These are phyloP conservation scores for Nakazawaea wickerhamii DNA, from an alignment of 805 yeast genomes.

Conservation along the genomic window DNA sequence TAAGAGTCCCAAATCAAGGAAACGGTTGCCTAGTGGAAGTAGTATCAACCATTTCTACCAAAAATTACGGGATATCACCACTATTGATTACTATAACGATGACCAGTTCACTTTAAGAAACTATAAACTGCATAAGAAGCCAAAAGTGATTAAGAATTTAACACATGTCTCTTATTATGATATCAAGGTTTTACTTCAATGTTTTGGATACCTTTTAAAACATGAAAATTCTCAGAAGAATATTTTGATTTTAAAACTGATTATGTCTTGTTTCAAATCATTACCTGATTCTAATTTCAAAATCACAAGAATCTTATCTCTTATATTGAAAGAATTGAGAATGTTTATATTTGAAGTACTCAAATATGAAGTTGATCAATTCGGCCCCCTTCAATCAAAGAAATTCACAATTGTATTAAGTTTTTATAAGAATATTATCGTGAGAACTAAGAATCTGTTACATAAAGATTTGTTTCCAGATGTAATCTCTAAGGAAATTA, in stretches of 20 bases:
- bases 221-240: slow-evolving; percentile 2
- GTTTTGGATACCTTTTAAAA: slow-evolving; percentile 4
- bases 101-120: background rate
- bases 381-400: background rate
- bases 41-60: background rate
- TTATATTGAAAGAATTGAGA: background rate
- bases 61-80: background rate
- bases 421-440: background rate
- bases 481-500: background rate
- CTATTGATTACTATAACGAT: slow-evolving; percentile 3
- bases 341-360: slow-evolving; percentile 2
- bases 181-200: background rate
- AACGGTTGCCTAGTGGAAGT: slow-evolving; percentile 3
- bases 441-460: background rate
- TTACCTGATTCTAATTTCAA: background rate
- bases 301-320: background rate
- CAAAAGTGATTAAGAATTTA: background rate
- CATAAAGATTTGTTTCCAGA: background rate
- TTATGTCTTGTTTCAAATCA: slow-evolving; percentile 1
- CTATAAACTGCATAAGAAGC: background rate
- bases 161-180: background rate
- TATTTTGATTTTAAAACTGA: slow-evolving; percentile 1
- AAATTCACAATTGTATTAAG: slow-evolving; percentile 5
- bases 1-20: background rate
- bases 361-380: slow-evolving; percentile 1